These are phyloP conservation scores for Euphorbia lathyris DNA, from an alignment of 345 rosid genomes.

Conservation along the genomic window DNA sequence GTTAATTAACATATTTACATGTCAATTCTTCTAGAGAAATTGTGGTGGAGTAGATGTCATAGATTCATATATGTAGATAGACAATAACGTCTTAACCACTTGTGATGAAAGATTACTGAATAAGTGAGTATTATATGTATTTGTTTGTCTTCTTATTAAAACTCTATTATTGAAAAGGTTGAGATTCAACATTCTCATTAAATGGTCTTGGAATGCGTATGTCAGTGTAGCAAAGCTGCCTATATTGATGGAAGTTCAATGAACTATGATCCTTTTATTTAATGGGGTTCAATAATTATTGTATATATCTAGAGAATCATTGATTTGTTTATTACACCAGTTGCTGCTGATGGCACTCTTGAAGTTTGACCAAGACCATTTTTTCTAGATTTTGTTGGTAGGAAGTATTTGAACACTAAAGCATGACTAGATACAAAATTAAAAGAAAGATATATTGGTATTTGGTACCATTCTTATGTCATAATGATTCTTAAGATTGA, in stretches of 20 bases:
- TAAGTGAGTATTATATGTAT: background rate
- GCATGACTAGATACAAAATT: too few relatives aligned
- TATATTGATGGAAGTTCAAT: constrained; percentile 2
- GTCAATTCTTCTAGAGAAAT: background rate
- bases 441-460: too few relatives aligned
- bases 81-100: background rate
- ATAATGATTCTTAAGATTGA: too few relatives aligned
- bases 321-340: background rate
- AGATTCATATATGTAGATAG: background rate
- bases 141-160: background rate
- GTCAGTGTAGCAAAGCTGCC: background rate
- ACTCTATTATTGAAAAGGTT: background rate
- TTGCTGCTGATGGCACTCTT: background rate
- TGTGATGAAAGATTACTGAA: background rate
- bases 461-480: too few relatives aligned
- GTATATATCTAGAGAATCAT: background rate
- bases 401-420: too few relatives aligned
- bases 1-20: too few relatives aligned
- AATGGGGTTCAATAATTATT: constrained; percentile 1
- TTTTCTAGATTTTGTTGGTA: background rate
- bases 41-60: background rate
- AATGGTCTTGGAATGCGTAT: background rate
- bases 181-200: background rate
- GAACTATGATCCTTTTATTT: background rate
- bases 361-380: constrained; percentile 7